Percentiles rank a stretch among this genome's conserved stretches.
These are phyloP conservation scores for Russula emetica DNA, from an alignment of 768 basidiomycete species.

Conservation along the genomic window DNA sequence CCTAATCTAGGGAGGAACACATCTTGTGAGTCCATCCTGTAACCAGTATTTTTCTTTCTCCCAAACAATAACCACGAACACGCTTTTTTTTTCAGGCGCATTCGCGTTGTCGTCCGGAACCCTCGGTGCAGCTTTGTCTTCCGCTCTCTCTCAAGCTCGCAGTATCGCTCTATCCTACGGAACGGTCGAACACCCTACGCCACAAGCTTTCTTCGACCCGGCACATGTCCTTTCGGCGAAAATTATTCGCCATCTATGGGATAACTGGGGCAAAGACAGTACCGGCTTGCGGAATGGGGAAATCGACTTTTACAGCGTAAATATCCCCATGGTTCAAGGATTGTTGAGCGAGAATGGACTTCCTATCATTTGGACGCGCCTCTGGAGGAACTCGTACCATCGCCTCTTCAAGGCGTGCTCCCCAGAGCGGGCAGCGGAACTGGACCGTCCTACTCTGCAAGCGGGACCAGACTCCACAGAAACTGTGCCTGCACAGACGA, in stretches of 20 bases:
- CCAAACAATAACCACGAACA: not conserved
- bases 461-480: slow-evolving; percentile 45
- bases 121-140: slow-evolving; percentile 84
- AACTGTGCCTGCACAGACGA: slow-evolving; percentile 24
- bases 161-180: slow-evolving; percentile 90
- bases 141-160: slow-evolving; percentile 59
- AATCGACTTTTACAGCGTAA: slow-evolving; percentile 81
- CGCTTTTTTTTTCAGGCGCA: slow-evolving; percentile 48
- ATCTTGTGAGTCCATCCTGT: slow-evolving; percentile 48
- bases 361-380: slow-evolving; percentile 70
- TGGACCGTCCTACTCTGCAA: slow-evolving; percentile 33
- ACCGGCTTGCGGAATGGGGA: slow-evolving; percentile 54
- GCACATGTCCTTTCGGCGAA: slow-evolving; percentile 64
- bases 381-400: slow-evolving; percentile 86
- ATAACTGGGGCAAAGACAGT: slow-evolving; percentile 76
- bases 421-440: slow-evolving; percentile 25
- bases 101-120: slow-evolving; percentile 90
- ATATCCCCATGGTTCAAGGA: slow-evolving; percentile 75
- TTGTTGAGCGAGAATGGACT: slow-evolving; percentile 57
- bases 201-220: slow-evolving; percentile 60
- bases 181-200: slow-evolving; percentile 48
- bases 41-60: not conserved
- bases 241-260: slow-evolving; percentile 73
- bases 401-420: slow-evolving; percentile 60
- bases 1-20: slow-evolving; percentile 85